Evolutionary conservation across 2,329 filamentous ascomycete genomes (phyloP).

Genomic region (Chaetomium globosum): DNA sequence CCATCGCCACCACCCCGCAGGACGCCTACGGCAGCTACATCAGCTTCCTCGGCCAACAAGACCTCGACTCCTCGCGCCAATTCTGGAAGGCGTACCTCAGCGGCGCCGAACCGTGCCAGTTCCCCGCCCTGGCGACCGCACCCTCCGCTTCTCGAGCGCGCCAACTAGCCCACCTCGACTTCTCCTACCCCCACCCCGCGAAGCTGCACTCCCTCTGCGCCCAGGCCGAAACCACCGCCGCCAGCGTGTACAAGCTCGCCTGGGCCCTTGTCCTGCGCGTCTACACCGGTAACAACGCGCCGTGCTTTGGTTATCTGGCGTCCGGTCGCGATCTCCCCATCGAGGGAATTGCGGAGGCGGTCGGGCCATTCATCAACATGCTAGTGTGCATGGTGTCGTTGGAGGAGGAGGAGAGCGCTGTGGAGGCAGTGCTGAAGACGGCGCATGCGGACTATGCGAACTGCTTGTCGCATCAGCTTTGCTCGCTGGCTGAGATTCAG

Average conservation of each 20-base stretch:
- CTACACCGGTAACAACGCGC: conserved; percentile 21
- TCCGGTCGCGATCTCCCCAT: conserved; percentile 35
- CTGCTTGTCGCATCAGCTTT: conserved; percentile 23
- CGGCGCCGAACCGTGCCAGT: conserved; percentile 32
- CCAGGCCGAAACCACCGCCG: conserved; percentile 19
- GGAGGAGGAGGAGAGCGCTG: conserved; percentile 6
- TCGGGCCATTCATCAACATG: conserved; percentile 37
- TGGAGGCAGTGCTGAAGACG: conserved; percentile 10
- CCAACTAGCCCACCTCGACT: conserved; percentile 21
- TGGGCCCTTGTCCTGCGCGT: conserved; percentile 21
- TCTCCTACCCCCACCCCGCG: conserved; percentile 15
- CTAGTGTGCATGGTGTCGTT: conserved; percentile 34
- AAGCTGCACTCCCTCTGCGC: conserved; percentile 21
- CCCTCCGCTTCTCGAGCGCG: neutral
- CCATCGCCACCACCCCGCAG: conserved; percentile 24
- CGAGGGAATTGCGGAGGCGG: conserved; percentile 30
- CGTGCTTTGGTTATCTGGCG: conserved; percentile 35
- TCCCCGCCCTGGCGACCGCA: conserved; percentile 24
- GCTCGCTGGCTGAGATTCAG: conserved; percentile 23
- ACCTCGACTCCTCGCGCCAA: conserved; percentile 25
- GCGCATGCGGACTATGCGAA: conserved; percentile 23
- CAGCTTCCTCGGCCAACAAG: conserved; percentile 27
- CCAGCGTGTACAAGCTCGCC: conserved; percentile 22
- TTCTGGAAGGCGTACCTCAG: conserved; percentile 36
- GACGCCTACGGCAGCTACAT: conserved; percentile 32